phyloP scores from a whole-genome alignment of 371 early-diverging fungal genomes.

The Umbelopsis sp. region DNA sequence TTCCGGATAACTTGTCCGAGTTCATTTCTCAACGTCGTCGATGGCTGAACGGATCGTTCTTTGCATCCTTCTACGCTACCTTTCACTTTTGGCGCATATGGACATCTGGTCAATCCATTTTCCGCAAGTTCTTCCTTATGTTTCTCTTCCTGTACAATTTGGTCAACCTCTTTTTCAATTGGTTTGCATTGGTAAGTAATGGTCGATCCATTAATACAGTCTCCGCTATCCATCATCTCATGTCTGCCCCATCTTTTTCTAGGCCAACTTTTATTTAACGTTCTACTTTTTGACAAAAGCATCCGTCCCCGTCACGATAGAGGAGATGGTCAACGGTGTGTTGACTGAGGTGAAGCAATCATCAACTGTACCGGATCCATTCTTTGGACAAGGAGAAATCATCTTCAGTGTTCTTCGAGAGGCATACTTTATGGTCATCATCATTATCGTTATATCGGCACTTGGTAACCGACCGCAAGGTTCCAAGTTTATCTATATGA shows the following conservation, averaged over 20 bases:
- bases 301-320: conserved; percentile 24
- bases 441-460: conserved; percentile 71
- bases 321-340: conserved; percentile 27
- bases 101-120: conserved; percentile 46
- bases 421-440: conserved; percentile 66
- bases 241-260: neutral
- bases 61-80: conserved; percentile 71
- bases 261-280: conserved; percentile 66
- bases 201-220: neutral
- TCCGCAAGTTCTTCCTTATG: conserved; percentile 44
- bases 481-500: conserved; percentile 64
- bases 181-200: conserved; percentile 57
- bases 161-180: conserved; percentile 52
- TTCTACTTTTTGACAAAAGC: conserved; percentile 59
- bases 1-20: conserved; percentile 72
- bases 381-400: conserved; percentile 49
- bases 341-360: conserved; percentile 28
- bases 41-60: conserved; percentile 82
- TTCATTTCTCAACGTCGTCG: conserved; percentile 78
- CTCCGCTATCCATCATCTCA: neutral
- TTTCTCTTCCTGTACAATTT: conserved; percentile 56
- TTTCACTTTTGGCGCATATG: conserved; percentile 63
- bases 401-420: conserved; percentile 55
- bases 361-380: conserved; percentile 30
- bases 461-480: conserved; percentile 88